Evolutionary conservation across 2,329 filamentous ascomycete species (phyloP).

Genomic region (Westerdykella sp.): DNA sequence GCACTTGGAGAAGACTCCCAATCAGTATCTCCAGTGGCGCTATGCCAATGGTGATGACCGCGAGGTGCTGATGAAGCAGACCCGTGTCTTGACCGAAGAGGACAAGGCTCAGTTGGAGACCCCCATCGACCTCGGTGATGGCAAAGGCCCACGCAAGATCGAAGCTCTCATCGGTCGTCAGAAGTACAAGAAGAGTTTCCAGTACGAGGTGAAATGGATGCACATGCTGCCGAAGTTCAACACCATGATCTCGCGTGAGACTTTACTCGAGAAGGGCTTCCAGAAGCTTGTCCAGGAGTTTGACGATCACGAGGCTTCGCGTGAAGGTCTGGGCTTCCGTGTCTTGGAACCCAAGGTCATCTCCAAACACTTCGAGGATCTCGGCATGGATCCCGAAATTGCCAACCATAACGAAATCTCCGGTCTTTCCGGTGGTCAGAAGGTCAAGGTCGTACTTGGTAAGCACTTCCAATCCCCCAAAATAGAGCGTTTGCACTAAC

Average conservation of each 20-base stretch:
- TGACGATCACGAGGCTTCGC: constrained; percentile 97
- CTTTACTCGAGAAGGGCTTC: constrained; percentile 77
- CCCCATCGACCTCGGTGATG: constrained; percentile 75
- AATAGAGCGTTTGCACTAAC: constrained; percentile 17
- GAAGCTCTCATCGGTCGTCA: constrained; percentile 91
- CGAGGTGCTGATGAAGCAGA: constrained; percentile 96
- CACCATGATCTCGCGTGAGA: constrained; percentile 87
- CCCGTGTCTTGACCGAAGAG: constrained; percentile 75
- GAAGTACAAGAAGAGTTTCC: constrained; percentile 98
- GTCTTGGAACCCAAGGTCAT: constrained; percentile 89
- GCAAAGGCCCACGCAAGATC: constrained; percentile 68
- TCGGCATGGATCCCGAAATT: constrained; percentile 93
- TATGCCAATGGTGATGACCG: constrained; percentile 96
- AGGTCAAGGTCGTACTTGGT: constrained; percentile 95
- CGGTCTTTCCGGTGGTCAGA: constrained; percentile 91
- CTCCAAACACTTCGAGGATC: constrained; percentile 95
- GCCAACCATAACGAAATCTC: constrained; percentile 98
- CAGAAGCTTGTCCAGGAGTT: constrained; percentile 95
- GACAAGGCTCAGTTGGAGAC: constrained; percentile 92
- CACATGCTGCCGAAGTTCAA: constrained; percentile 87
- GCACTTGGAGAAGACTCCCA: constrained; percentile 98
- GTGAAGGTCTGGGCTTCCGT: constrained; percentile 94
- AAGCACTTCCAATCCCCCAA: constrained; percentile 50
- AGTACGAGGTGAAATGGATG: constrained; percentile 97
- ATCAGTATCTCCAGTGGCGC: constrained; percentile 98